These are phyloP conservation scores for Echria macrotheca DNA, from an alignment of 495 filamentous ascomycete species.

Conservation along the genomic window DNA sequence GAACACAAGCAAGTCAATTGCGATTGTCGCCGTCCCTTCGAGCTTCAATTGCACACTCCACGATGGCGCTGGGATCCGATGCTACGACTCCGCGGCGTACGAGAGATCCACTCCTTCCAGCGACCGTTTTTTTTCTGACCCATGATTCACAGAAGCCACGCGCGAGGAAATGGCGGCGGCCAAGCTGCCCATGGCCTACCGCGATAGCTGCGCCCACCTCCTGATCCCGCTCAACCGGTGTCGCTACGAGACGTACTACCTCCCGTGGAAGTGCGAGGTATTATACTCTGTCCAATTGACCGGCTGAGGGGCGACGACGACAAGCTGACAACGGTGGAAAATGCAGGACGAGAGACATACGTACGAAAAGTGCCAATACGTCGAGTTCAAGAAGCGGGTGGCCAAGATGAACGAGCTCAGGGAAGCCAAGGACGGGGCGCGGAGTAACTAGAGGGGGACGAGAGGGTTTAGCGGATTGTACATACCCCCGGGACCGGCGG, in stretches of 20 bases:
- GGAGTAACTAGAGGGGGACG: conserved; percentile 66
- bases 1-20: conserved; percentile 9
- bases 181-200: conserved; percentile 79
- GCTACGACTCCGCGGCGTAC: conserved; percentile 34
- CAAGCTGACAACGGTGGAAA: background rate
- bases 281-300: conserved; percentile 25
- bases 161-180: conserved; percentile 90
- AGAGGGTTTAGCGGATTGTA: conserved; percentile 8
- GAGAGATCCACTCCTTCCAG: conserved; percentile 3
- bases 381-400: conserved; percentile 96
- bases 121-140: too few relatives aligned
- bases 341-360: conserved; percentile 86
- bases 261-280: conserved; percentile 98
- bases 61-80: conserved; percentile 29
- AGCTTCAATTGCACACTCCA: conserved; percentile 25
- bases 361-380: conserved; percentile 99
- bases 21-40: conserved; percentile 24
- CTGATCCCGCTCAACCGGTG: conserved; percentile 94
- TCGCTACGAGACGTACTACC: conserved; percentile 83
- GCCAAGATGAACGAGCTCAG: conserved; percentile 97
- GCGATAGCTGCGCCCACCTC: conserved; percentile 90
- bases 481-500: conserved; percentile 5
- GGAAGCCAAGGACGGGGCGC: conserved; percentile 74
- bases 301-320: background rate
- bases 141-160: conserved; percentile 62